Percentiles rank a stretch among this genome's conserved stretches.
Conservation (phyloP, 352 stramenopile genomes). For the Globisporangium iwayamae region DNA sequence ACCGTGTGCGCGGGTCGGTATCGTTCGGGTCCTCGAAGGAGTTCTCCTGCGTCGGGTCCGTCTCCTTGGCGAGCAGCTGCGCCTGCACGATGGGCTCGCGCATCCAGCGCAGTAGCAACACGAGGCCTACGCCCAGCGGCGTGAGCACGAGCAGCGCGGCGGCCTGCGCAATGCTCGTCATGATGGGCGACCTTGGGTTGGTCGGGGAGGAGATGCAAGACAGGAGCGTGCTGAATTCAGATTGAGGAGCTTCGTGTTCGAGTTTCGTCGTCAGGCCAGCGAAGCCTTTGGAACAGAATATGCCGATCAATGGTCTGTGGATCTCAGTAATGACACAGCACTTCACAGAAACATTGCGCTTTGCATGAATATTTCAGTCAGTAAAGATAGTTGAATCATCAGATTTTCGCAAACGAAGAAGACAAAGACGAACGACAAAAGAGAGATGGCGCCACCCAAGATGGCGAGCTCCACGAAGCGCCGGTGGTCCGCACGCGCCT, state of each 20-base stretch:
- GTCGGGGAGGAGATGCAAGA: not conserved
- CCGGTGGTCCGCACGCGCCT: slow-evolving; percentile 16
- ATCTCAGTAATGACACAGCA: no score
- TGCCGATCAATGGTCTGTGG: no score
- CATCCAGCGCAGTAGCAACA: slow-evolving; percentile 58
- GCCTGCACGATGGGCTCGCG: slow-evolving; percentile 51
- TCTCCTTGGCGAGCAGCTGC: slow-evolving; percentile 38
- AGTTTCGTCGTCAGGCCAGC: not conserved
- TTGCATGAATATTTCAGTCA: no score
- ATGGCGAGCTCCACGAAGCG: no score
- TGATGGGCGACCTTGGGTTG: not conserved
- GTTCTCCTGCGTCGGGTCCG: slow-evolving; percentile 52
- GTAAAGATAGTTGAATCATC: no score
- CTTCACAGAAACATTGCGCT: no score
- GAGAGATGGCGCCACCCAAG: no score
- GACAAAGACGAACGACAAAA: no score
- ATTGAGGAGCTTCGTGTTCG: not conserved
- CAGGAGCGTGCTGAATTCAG: not conserved
- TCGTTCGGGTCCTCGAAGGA: slow-evolving; percentile 55
- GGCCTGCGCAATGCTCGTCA: slow-evolving; percentile 18
- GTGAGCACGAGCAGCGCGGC: slow-evolving; percentile 22
- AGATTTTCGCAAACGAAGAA: no score
- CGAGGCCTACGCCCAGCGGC: slow-evolving; percentile 18
- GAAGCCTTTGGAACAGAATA: no score
- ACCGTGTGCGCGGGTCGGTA: slow-evolving; percentile 21